Evolutionary conservation across 2,329 filamentous ascomycete species (phyloP), one percentile per base, ranked within the genome.

Genomic region (Claviceps africana): DNA sequence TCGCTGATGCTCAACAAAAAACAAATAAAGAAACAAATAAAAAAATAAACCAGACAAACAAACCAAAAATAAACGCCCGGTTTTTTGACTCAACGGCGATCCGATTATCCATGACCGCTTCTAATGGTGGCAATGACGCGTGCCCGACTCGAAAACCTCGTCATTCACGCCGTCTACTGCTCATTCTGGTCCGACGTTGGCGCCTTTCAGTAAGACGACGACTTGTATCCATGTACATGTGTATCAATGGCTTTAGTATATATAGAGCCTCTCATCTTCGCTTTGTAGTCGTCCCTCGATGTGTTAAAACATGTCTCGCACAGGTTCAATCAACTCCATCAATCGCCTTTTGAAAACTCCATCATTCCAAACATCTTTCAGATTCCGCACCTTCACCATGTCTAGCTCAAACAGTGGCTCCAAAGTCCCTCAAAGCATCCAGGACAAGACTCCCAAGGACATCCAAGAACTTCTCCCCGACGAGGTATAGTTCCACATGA

Each of bases 381-480:
- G 9, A 30, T 7, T 10, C 17, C 43, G 17, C 22, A 45, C 25
- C 4, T 21, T n/a, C 13, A 48, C 17, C 15, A 48, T 48, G 47
- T 22, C 47, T n/a, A 48, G 47, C 47, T 25, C 21, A 19, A 21
- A 11, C 17, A 30, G 40, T 17, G 43, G 43, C 21, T 48, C 47
- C 21, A 40, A 39, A 25, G 47, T 48, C 13, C 47, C 47, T 28
- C 13, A 48, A 19, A 48, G 47, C 25, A 35, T 61, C 1, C 60
- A 61, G 30, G 50, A 54, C 42, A 55, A 57, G 25, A 44, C 31
- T 1, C 58, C 57, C 6, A 51, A 54, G n/a, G 33, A 52, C 11
- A 31, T 60, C 2, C 57, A 62, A 21, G 40, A 61, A 45, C 49
- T 47, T 8, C 48, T 61, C 2, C 60, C 60, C 11, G 57, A 61